Conservation (phyloP, 1,139 yeast genomes). For the Geotrichum aggregatum region DNA sequence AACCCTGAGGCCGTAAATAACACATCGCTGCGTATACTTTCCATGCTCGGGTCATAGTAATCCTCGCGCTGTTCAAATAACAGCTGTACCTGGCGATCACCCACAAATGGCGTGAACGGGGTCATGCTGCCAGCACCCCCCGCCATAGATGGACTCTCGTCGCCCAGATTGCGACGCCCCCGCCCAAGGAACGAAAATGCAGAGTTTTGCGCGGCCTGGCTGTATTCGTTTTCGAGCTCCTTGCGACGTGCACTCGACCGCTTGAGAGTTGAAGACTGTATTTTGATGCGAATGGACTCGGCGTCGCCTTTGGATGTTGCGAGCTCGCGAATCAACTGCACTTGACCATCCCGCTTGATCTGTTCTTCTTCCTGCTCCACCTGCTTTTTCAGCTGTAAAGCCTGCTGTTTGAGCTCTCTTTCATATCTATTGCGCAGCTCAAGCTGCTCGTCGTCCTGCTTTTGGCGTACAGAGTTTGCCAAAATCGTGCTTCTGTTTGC, state of each 20-base stretch:
- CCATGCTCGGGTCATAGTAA: constrained; percentile 59
- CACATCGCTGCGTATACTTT: constrained; percentile 56
- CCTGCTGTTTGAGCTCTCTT: constrained; percentile 50
- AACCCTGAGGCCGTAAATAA: constrained; percentile 86
- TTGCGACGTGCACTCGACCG: constrained; percentile 63
- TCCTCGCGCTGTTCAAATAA: constrained; percentile 46
- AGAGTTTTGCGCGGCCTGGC: constrained; percentile 26
- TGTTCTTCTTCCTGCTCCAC: constrained; percentile 38
- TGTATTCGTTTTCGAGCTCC: constrained; percentile 60
- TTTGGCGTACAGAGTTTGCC: constrained; percentile 67
- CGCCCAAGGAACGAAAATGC: constrained; percentile 27
- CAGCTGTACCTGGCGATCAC: constrained; percentile 66
- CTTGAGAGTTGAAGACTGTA: constrained; percentile 59
- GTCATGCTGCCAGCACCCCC: constrained; percentile 30
- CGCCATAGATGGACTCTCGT: constrained; percentile 23
- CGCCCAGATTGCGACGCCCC: constrained; percentile 18
- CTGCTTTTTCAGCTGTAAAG: constrained; percentile 37
- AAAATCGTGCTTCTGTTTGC: constrained; percentile 71
- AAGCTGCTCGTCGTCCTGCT: constrained; percentile 57
- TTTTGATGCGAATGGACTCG: constrained; percentile 48
- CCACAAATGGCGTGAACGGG: constrained; percentile 93
- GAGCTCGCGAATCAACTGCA: constrained; percentile 67
- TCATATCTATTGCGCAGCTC: constrained; percentile 72
- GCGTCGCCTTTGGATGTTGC: constrained; percentile 48
- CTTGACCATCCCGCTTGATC: constrained; percentile 51